Evolutionary conservation across 106 monocot genomes (phyloP), one percentile per base, ranked within the genome.

Genomic region (Allium fistulosum): DNA sequence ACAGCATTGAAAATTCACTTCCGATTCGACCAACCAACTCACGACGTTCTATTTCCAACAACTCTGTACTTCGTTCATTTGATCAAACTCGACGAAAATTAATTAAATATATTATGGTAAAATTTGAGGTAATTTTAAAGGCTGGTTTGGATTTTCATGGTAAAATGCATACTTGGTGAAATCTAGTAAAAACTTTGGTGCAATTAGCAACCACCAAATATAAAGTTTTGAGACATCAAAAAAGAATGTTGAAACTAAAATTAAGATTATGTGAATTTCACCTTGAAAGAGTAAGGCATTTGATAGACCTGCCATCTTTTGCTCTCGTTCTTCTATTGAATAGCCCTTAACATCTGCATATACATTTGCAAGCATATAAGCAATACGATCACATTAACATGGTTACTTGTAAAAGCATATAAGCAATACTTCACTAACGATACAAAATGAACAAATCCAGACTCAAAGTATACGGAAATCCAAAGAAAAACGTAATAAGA

Each of bases 211-310:
- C 28, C 48, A 4, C 17, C 10, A 4, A 66, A 8, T 17, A 51
- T 66, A 17, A 1, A 66, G 52, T 51, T 4, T 22, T 67, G 50
- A 52, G 50, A 26, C 13, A 17, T 51, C 48, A 67, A 10, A 11
- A 67, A 67, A 4, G 37, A 37, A 37, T 2, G 5, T 37, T 37
- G 37, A 37, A 28, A 37, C 2, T 37, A 37, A 37, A 5, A 37
- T 2, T 37, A 37, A 37, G 37, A 37, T 37, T 37, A 37, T 37
- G 37, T 52, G 67, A 53, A 12, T 22, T 26, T 10, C 46, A 73
- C 73, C 73, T 56, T 18, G 28, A 73, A 64, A 73, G 7, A 65
- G 45, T 17, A 17, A 46, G 12, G 65, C 16, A 57, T 63, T 64
- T 65, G 73, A 52, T 28, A 65, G 48, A 57, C 65, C 51, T 11